Base-by-base conservation (phyloP, 2,329 filamentous ascomycete genomes). In the Curvularia hawaiiensis region DNA sequence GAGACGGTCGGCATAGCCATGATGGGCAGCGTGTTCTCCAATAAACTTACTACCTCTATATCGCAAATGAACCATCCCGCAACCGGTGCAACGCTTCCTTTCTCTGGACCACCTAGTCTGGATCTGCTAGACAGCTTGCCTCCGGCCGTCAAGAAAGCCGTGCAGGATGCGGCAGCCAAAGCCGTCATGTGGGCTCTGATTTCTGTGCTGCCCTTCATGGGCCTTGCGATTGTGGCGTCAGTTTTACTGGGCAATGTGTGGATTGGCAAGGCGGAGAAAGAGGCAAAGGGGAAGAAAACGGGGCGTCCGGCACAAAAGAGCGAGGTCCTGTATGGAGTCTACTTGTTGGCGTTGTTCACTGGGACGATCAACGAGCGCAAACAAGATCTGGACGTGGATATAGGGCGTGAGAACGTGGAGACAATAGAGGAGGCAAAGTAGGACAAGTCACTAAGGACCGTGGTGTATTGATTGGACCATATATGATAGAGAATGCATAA, bases 11-110 rank as follows among this genome's bases (percentile, higher is more conserved):
- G 83, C 0, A 78, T 90, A 45, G 88, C 87, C 0, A 81, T 90
- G 65, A 90, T 90, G 88, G 83, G 86, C 14, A 82, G 84, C 9
- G 86, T 90, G 1, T 90, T 90, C 72, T 88, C 89, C 67, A 90
- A 90, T 52, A 80, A 82, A 52, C 66, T 72, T 12, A 50, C 59
- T 7, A 59, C 50, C 63, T 79, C 65, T 53, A 69, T 62, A 4
- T 52, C 39, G 49, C 61, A 45, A 56, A 64, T 77, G n/a, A 39
- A 52, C 18, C 62, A 52, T 6, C 50, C 57, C 2, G 44, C 71
- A 4, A 67, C 65, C 20, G 71, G 71, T 5, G 40, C 52, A 0
- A 59, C 50, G n/a, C 53, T 75, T 69, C 58, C 52, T 30, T 44
- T 52, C 61, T 54, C 59, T 56, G 48, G 53, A 39, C 43, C 69